phyloP scores from a whole-genome alignment of 306 rosid species.

The Gillenia trifoliata region DNA sequence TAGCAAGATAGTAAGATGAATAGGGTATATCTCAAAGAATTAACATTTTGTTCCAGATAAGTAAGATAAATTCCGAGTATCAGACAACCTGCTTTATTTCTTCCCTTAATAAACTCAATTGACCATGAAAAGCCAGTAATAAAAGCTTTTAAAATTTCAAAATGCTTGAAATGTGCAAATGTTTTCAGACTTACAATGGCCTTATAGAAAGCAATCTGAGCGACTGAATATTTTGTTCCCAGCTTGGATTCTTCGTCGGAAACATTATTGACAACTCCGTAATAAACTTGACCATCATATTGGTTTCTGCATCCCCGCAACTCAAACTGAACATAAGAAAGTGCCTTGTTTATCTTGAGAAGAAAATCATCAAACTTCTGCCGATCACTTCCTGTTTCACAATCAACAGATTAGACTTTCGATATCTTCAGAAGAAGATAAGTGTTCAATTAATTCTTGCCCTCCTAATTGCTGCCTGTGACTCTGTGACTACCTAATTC shows the following conservation, averaged over 20 bases:
- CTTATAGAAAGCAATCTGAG: conserved; percentile 86
- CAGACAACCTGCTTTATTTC: neutral
- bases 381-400: conserved; percentile 47
- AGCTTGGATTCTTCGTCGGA: conserved; percentile 86
- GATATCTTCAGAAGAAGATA: conserved; percentile 2
- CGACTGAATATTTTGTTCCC: conserved; percentile 76
- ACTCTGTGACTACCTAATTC: neutral
- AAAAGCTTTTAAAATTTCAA: neutral
- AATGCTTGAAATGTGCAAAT: neutral
- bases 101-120: neutral
- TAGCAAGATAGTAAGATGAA: neutral
- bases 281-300: conserved; percentile 75
- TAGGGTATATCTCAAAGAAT: neutral
- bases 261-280: conserved; percentile 80
- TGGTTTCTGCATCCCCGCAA: conserved; percentile 73
- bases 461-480: neutral
- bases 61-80: neutral
- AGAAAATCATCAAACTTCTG: conserved; percentile 53
- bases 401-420: neutral
- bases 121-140: neutral
- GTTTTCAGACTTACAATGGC: conserved; percentile 60
- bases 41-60: neutral
- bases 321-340: conserved; percentile 73
- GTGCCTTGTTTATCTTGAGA: conserved; percentile 79
- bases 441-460: conserved; percentile 2